A percentile compares a stretch with the other conserved stretches of the same genome.
Evolutionary conservation across 352 stramenopile genomes (phyloP).

Genomic region (Detonula confervacea): DNA sequence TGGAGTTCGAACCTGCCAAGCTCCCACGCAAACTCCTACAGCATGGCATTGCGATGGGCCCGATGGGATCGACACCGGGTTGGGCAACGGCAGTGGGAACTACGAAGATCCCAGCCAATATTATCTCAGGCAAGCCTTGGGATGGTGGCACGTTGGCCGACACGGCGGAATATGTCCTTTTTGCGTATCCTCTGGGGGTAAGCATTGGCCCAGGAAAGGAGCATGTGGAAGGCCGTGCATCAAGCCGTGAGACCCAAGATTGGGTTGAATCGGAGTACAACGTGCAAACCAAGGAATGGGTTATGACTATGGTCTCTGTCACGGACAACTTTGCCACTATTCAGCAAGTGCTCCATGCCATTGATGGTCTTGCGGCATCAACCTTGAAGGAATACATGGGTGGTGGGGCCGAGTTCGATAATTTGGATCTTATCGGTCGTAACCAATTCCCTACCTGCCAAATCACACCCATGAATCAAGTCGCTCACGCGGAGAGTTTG

Average conservation of each 20-base stretch:
- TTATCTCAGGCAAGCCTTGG: not conserved
- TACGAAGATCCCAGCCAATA: not conserved
- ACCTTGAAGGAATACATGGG: not conserved
- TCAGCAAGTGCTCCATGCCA: not conserved
- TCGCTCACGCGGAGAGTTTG: not conserved
- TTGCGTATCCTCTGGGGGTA: not conserved
- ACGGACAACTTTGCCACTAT: not conserved
- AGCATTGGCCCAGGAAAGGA: not conserved
- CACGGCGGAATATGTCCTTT: not conserved
- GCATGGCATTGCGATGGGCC: not conserved
- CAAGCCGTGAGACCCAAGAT: not conserved
- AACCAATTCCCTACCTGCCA: not conserved
- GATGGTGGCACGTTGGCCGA: not conserved
- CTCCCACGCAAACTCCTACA: not conserved
- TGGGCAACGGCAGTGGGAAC: not conserved
- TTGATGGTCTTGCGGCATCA: not conserved
- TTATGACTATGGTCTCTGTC: not conserved
- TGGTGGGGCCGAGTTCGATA: not conserved
- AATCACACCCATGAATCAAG: not conserved
- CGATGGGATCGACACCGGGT: not conserved
- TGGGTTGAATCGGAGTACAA: not conserved
- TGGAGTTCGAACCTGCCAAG: not conserved
- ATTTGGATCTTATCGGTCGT: not conserved
- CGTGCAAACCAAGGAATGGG: not conserved
- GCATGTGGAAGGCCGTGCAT: not conserved